A percentile compares a stretch with the other conserved stretches of the same genome.
Evolutionary conservation across 495 filamentous ascomycete species (phyloP).

Genomic region (Venustampulla echinocandica): DNA sequence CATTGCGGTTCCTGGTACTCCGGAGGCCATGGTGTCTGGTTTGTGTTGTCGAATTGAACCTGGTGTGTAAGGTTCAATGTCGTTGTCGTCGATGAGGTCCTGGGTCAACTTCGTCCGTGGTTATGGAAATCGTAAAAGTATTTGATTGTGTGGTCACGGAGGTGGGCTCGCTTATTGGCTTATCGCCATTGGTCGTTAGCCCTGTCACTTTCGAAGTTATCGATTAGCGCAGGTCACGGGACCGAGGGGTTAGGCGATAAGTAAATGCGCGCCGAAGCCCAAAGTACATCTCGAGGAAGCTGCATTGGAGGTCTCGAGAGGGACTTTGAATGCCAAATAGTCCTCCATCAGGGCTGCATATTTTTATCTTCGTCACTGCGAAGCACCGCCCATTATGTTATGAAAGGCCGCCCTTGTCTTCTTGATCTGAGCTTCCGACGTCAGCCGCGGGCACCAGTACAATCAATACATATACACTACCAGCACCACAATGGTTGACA

Average conservation of each 20-base stretch:
- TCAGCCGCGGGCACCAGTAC: too few relatives aligned
- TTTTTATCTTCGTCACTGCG: too few relatives aligned
- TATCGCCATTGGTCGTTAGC: too few relatives aligned
- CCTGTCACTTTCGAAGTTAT: too few relatives aligned
- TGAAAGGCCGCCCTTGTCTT: conserved; percentile 1
- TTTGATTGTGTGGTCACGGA: neutral
- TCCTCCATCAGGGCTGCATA: too few relatives aligned
- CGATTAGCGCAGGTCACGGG: too few relatives aligned
- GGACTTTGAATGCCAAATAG: too few relatives aligned
- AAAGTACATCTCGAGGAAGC: too few relatives aligned
- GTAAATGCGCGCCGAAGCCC: conserved; percentile 2
- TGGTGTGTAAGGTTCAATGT: conserved; percentile 21
- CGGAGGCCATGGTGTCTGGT: conserved; percentile 49
- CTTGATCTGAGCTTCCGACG: conserved; percentile 8
- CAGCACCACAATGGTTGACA: conserved; percentile 18
- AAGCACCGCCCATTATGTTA: conserved; percentile 8
- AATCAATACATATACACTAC: too few relatives aligned
- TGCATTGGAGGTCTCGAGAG: too few relatives aligned
- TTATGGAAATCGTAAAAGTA: conserved; percentile 2
- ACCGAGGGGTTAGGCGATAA: neutral
- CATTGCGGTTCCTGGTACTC: conserved; percentile 57
- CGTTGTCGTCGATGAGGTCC: conserved; percentile 17
- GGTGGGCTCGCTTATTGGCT: conserved; percentile 3
- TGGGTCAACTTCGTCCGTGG: neutral
- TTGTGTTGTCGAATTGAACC: conserved; percentile 21